Percentiles rank a stretch among this genome's conserved stretches.
phyloP scores from a whole-genome alignment of 1,284 basidiomycete species.

The Xerocomus amazonicus region DNA sequence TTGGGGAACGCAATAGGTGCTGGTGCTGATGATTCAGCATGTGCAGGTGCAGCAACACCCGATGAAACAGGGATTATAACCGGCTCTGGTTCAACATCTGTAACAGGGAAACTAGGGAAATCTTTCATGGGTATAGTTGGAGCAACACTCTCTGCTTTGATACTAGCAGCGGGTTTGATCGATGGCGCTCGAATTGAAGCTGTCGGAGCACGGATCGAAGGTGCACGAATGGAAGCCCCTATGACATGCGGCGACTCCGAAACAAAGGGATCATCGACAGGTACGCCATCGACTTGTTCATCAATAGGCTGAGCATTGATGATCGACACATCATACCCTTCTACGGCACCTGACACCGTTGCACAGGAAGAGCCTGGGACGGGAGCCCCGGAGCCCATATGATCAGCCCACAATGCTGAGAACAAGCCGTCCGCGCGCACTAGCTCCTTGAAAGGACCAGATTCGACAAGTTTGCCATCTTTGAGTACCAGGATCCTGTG shows the following conservation, averaged over 20 bases:
- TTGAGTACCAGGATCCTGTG: constrained; percentile 76
- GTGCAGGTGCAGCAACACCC: constrained; percentile 5
- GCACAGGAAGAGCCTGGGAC: constrained; percentile 29
- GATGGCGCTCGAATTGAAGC: constrained; percentile 24
- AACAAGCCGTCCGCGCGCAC: constrained; percentile 67
- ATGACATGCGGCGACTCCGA: constrained; percentile 19
- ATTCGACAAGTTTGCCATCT: constrained; percentile 78
- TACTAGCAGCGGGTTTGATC: constrained; percentile 23
- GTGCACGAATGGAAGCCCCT: constrained; percentile 17
- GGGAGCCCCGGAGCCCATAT: constrained; percentile 44
- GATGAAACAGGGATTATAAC: constrained; percentile 12
- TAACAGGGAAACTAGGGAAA: constrained; percentile 17
- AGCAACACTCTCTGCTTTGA: constrained; percentile 23
- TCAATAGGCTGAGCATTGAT: constrained; percentile 14
- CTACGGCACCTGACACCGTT: constrained; percentile 15
- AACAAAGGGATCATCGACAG: constrained; percentile 9
- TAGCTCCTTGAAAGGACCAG: constrained; percentile 72
- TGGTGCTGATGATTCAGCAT: constrained; percentile 21
- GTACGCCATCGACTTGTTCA: constrained; percentile 5
- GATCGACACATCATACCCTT: constrained; percentile 26
- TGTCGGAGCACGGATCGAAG: constrained; percentile 19
- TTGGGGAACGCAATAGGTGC: constrained; percentile 44
- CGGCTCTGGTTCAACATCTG: constrained; percentile 9
- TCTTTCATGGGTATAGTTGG: constrained; percentile 30
- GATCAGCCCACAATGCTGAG: constrained; percentile 80